Base-by-base conservation (phyloP, 371 early-diverging fungal species). In the Rhizomucor pusillus region DNA sequence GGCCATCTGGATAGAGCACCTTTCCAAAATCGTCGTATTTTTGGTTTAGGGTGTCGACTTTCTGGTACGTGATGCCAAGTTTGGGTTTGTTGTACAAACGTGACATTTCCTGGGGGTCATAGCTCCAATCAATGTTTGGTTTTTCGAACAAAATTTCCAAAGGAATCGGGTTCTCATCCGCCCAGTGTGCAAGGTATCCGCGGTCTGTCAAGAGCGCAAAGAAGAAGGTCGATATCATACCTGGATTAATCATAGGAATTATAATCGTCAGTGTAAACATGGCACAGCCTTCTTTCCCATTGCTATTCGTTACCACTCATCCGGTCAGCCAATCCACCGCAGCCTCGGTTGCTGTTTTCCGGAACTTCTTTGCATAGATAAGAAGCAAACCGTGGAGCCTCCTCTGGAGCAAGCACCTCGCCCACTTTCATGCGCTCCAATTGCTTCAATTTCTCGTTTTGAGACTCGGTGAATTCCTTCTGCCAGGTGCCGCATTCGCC, bases 201-300 rank as follows among this genome's bases (percentile, higher is more conserved):
- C 68, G 60, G 18, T 59, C 53, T 6, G 72, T 71, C 2, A 71
- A 33, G 13, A 71, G 47, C 5, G 63, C 67, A 43, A 56, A 67
- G 44, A 71, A 67, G 47, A 71, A 71, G 14, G 72, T 71, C 12
- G 72, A 71, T 6, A 71, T 63, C 72, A 71, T 71, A 25, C 71
- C 69, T 69, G 59, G n/a, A 24, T 14, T 16, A 9, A 14, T 37
- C 11, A 11, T 37, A 37, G 14, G 37, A 9, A 11, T 37, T 11
- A 11, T 37, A 43, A 34, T 43, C 22, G 34, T 18, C 25, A 20
- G 37, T 37, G 11, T 14, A n/a, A n/a, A n/a, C n/a, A n/a, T n/a
- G n/a, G 24, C 18, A 39, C 25, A 13, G 16, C 47, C 19, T 23
- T 29, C 13, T 43, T 20, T 13, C 14, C n/a, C 11, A n/a, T 36